Evolutionary conservation across 257 asterid species (phyloP).

Genomic region (Coffea canephora): DNA sequence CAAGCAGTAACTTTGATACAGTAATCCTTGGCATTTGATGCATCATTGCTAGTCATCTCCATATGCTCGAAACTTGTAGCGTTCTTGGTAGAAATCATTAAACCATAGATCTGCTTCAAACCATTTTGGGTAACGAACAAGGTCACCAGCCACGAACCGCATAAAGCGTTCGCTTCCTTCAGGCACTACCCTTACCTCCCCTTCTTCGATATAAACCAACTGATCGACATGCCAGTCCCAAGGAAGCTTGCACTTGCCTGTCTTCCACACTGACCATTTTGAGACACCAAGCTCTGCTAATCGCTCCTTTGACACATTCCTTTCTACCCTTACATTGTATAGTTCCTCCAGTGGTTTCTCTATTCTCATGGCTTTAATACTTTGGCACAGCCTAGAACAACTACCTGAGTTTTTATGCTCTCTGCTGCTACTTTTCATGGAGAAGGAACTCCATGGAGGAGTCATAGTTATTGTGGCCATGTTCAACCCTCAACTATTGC

Average conservation of each 20-base stretch:
- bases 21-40: neutral
- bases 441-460: conserved; percentile 39
- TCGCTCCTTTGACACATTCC: conserved; percentile 55
- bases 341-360: conserved; percentile 91
- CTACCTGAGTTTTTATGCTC: conserved; percentile 14
- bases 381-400: conserved; percentile 18
- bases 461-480: conserved; percentile 52
- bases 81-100: conserved; percentile 83
- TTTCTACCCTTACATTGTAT: conserved; percentile 81
- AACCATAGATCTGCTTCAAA: conserved; percentile 93
- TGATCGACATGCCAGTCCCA: conserved; percentile 99
- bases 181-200: conserved; percentile 94
- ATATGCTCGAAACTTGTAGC: conserved; percentile 77
- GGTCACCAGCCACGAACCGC: conserved; percentile 86
- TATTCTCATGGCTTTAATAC: conserved; percentile 44
- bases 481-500: neutral
- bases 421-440: conserved; percentile 17
- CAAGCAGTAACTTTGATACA: neutral
- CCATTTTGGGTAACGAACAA: conserved; percentile 93
- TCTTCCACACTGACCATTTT: conserved; percentile 86
- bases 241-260: conserved; percentile 83
- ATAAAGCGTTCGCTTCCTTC: conserved; percentile 77
- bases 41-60: conserved; percentile 62
- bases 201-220: conserved; percentile 90
- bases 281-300: conserved; percentile 68